Evolutionary conservation across 345 rosid species (phyloP).

Genomic region (Punica granatum): DNA sequence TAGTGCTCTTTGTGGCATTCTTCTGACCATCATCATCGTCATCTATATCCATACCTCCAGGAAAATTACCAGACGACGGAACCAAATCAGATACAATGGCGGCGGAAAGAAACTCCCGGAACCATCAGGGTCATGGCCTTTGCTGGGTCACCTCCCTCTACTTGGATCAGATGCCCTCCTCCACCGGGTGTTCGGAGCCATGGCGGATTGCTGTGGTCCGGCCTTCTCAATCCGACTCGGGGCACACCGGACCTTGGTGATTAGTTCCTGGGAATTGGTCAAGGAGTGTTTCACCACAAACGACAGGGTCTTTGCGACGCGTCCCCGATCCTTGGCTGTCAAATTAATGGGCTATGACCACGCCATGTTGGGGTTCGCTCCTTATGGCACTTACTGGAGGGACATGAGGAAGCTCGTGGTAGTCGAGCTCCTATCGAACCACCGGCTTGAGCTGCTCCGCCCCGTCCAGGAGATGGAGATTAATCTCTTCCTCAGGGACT

Average conservation of each 20-base stretch:
- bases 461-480: slow-evolving; percentile 21
- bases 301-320: slow-evolving; percentile 23
- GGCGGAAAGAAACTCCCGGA: slow-evolving; percentile 13
- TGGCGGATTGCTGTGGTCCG: slow-evolving; percentile 32
- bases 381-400: slow-evolving; percentile 33
- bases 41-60: background rate
- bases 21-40: background rate
- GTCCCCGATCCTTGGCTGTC: slow-evolving; percentile 21
- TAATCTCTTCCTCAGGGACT: slow-evolving; percentile 8
- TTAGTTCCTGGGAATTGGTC: slow-evolving; percentile 24
- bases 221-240: slow-evolving; percentile 24
- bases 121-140: slow-evolving; percentile 27
- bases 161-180: slow-evolving; percentile 15
- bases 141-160: slow-evolving; percentile 35
- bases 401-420: slow-evolving; percentile 28
- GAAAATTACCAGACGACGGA: background rate
- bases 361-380: slow-evolving; percentile 37
- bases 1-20: background rate
- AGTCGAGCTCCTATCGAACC: slow-evolving; percentile 26
- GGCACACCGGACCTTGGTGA: slow-evolving; percentile 18
- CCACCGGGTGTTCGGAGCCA: slow-evolving; percentile 17
- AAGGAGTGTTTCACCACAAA: slow-evolving; percentile 23
- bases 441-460: slow-evolving; percentile 25
- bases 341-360: slow-evolving; percentile 21
- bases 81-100: background rate